Percentiles rank a stretch among this genome's conserved stretches.
Evolutionary conservation across 305 asterid genomes (phyloP).

Genomic region (Solanum hybrid): DNA sequence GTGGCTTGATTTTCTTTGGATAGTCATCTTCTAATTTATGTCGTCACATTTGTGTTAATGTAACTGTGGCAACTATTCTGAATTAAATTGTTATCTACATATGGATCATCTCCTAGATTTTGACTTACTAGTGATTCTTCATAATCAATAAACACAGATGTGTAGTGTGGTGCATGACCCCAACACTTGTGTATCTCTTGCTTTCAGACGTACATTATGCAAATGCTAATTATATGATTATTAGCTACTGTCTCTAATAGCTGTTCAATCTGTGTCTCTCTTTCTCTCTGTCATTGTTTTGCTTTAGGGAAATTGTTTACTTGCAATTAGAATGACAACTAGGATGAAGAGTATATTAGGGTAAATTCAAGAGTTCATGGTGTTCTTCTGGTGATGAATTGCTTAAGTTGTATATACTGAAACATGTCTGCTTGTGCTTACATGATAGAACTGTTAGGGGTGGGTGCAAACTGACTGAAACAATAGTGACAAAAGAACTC

Average conservation of each 20-base stretch:
- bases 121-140: neutral
- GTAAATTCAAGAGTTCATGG: neutral
- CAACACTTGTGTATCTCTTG: neutral
- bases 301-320: neutral
- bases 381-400: neutral
- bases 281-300: neutral
- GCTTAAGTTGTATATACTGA: neutral
- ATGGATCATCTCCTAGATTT: slow-evolving; percentile 6
- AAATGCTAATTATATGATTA: neutral
- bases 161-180: neutral
- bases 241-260: neutral
- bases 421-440: neutral
- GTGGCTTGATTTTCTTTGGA: neutral
- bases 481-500: neutral
- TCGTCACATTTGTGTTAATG: neutral
- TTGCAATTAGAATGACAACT: neutral
- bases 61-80: neutral
- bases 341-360: neutral
- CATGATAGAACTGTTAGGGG: neutral
- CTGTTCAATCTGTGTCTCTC: neutral
- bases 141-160: neutral
- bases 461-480: neutral
- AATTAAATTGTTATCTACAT: neutral
- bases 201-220: neutral
- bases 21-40: neutral